Evolutionary conservation across 805 yeast genomes (phyloP).

Genomic region (Yarrowia yakushimensis): DNA sequence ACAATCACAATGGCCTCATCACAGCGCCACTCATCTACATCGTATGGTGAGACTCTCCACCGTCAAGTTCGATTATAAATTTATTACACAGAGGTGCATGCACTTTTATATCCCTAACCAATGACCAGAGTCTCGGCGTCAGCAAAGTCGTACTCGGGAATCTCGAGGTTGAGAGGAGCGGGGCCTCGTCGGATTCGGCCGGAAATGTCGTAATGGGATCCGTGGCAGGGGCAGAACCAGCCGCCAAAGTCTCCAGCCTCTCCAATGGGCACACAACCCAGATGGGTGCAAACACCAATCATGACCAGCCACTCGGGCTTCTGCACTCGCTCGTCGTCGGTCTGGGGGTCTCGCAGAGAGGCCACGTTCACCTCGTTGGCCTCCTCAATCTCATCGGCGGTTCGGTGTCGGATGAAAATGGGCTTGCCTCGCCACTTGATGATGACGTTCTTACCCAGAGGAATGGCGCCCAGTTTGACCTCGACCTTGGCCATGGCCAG

Average conservation of each 20-base stretch:
- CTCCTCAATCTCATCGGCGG: slow-evolving; percentile 86
- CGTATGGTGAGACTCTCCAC: too few relatives aligned
- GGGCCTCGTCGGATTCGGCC: slow-evolving; percentile 99
- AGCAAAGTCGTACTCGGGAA: slow-evolving; percentile 83
- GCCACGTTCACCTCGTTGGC: slow-evolving; percentile 80
- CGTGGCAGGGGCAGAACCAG: slow-evolving; percentile 99
- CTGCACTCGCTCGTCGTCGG: slow-evolving; percentile 88
- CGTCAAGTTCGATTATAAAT: background rate
- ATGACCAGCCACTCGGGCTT: slow-evolving; percentile 98
- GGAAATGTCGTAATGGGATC: slow-evolving; percentile 99
- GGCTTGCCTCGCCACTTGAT: slow-evolving; percentile 99
- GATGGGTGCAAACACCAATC: slow-evolving; percentile 99
- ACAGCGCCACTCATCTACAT: background rate
- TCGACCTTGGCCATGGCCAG: slow-evolving; percentile 99
- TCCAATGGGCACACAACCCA: slow-evolving; percentile 99
- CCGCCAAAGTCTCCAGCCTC: slow-evolving; percentile 99
- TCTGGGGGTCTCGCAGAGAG: slow-evolving; percentile 88
- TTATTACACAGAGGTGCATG: slow-evolving; percentile 21
- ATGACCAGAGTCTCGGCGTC: slow-evolving; percentile 78
- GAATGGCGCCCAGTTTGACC: slow-evolving; percentile 88
- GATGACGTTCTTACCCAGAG: slow-evolving; percentile 96
- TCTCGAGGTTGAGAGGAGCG: slow-evolving; percentile 97
- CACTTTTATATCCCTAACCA: slow-evolving; percentile 54
- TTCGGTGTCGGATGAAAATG: slow-evolving; percentile 98
- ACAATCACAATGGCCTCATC: too few relatives aligned